Percentiles rank a stretch among this genome's conserved stretches.
These are phyloP conservation scores for Cutaneotrichosporon spelunceum DNA, from an alignment of 1,284 basidiomycete genomes.

Conservation along the genomic window DNA sequence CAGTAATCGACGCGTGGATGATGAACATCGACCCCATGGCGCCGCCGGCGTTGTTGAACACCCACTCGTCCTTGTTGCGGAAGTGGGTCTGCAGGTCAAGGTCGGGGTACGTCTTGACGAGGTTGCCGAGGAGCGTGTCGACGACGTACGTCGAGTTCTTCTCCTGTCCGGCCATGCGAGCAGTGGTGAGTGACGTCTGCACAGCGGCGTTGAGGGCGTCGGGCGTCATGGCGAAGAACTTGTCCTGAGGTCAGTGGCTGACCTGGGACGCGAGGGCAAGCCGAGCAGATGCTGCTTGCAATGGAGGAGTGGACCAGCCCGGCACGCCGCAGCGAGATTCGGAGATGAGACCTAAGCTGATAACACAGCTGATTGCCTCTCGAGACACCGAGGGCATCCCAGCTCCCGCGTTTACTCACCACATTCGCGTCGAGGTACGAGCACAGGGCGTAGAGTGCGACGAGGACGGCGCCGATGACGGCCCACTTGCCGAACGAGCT, in stretches of 20 bases:
- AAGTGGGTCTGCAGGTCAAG: constrained; percentile 63
- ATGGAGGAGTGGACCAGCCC: no score
- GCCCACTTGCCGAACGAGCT: constrained; percentile 20
- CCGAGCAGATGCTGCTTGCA: no score
- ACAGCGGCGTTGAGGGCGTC: constrained; percentile 64
- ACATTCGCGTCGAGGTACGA: constrained; percentile 33
- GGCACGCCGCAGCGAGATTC: no score
- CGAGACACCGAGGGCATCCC: no score
- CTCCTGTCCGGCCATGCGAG: constrained; percentile 31
- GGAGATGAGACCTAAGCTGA: no score
- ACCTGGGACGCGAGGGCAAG: no score
- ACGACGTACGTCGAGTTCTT: constrained; percentile 58
- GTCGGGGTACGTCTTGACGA: constrained; percentile 63
- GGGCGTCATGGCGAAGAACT: constrained; percentile 71
- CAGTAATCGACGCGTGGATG: constrained; percentile 89
- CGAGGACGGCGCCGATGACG: constrained; percentile 26
- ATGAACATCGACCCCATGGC: constrained; percentile 97
- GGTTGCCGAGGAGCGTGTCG: constrained; percentile 65
- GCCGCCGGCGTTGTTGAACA: constrained; percentile 96
- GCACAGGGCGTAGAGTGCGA: constrained; percentile 31
- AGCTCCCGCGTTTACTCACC: constrained; percentile 26
- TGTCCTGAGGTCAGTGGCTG: constrained; percentile 47
- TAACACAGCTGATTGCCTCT: no score
- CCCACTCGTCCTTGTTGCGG: constrained; percentile 68
- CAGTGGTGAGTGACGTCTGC: constrained; percentile 64